Evolutionary conservation across 495 filamentous ascomycete genomes (phyloP).

Genomic region (Xylaria bambusicola): DNA sequence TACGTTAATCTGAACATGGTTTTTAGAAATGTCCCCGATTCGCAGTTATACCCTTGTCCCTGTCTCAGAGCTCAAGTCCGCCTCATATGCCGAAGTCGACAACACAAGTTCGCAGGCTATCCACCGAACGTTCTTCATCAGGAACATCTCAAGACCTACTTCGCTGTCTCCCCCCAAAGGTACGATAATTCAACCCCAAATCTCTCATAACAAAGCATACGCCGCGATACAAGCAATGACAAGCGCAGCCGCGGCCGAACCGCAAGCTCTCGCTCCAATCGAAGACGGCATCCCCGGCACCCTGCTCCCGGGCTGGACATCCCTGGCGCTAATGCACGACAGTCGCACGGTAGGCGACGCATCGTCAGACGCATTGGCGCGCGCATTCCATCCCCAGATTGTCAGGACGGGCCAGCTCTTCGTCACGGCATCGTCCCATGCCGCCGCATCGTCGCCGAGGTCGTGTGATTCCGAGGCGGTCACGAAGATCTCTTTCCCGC

Average conservation of each 20-base stretch:
- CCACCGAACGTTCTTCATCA: too few species aligned
- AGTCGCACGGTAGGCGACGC: constrained; percentile 23
- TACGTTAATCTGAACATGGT: too few species aligned
- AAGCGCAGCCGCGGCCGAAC: neutral
- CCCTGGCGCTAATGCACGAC: constrained; percentile 25
- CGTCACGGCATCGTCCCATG: constrained; percentile 18
- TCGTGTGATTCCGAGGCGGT: constrained; percentile 27
- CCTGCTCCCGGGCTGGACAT: constrained; percentile 14
- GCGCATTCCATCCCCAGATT: constrained; percentile 31
- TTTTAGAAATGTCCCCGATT: too few species aligned
- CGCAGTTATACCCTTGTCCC: too few species aligned
- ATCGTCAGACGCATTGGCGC: constrained; percentile 23
- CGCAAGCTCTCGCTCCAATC: neutral
- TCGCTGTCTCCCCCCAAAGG: too few species aligned
- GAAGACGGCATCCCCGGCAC: constrained; percentile 14
- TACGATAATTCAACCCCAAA: neutral
- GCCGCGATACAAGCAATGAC: neutral
- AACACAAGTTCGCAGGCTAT: too few species aligned
- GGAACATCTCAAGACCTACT: too few species aligned
- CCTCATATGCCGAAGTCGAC: too few species aligned
- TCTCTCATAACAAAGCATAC: neutral
- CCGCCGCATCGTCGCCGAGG: constrained; percentile 20
- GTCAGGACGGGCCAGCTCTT: constrained; percentile 27
- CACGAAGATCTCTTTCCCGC: constrained; percentile 28
- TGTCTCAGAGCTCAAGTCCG: too few species aligned